These are phyloP conservation scores for Fraxinus pennsylvanica DNA, from an alignment of 257 asterid species.

Conservation along the genomic window DNA sequence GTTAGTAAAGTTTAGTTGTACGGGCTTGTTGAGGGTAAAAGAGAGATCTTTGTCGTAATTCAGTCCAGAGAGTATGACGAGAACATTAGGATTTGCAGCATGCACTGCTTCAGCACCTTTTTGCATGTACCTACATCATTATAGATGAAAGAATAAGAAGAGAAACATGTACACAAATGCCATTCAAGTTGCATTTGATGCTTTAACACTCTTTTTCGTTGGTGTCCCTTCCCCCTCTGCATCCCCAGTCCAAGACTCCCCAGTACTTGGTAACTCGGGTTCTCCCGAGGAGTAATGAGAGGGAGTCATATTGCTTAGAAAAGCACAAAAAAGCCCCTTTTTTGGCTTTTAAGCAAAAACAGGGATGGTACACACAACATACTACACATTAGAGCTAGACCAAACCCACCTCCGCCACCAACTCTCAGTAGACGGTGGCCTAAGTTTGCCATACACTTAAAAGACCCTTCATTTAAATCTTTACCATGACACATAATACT, in stretches of 20 bases:
- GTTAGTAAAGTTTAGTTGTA: constrained; percentile 51
- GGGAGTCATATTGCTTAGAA: no score
- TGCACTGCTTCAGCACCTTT: constrained; percentile 91
- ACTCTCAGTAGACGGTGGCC: no score
- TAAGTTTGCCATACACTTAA: not conserved
- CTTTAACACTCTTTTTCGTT: no score
- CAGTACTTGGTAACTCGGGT: no score
- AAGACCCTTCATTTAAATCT: not conserved
- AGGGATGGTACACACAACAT: no score
- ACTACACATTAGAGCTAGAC: no score
- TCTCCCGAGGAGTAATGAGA: no score
- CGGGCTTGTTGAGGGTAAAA: constrained; percentile 48
- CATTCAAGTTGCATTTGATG: not conserved
- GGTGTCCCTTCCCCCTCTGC: not conserved
- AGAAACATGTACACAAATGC: not conserved
- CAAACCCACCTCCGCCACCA: no score
- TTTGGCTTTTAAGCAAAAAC: no score
- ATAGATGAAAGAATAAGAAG: not conserved
- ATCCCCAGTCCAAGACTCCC: no score
- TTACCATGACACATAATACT: no score
- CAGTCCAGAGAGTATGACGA: constrained; percentile 75
- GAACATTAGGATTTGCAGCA: constrained; percentile 69
- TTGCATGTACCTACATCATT: constrained; percentile 64
- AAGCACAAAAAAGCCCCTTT: no score
- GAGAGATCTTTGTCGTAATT: constrained; percentile 70